These are phyloP conservation scores for Aspergillus brunneoviolaceus DNA, from an alignment of 2,329 filamentous ascomycete species.

Conservation along the genomic window DNA sequence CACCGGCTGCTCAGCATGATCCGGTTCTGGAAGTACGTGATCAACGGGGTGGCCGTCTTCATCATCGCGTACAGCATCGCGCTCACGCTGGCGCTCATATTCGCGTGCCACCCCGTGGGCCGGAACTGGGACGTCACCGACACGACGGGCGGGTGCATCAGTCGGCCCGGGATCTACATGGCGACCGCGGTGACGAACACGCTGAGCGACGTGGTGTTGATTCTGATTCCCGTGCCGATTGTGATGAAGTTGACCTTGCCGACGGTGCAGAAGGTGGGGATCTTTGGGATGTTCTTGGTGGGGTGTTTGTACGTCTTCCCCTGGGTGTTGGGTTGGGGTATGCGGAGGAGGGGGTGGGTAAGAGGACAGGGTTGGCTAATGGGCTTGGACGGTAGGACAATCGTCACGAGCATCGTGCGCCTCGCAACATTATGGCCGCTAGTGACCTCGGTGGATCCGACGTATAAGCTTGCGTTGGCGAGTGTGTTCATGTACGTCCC, in stretches of 20 bases:
- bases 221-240: conserved; percentile 21
- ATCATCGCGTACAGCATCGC: conserved; percentile 22
- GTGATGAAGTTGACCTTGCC: conserved; percentile 18
- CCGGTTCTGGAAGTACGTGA: conserved; percentile 10
- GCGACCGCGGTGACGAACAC: conserved; percentile 26
- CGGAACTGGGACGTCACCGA: conserved; percentile 21
- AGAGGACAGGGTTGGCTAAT: neutral
- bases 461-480: conserved; percentile 19
- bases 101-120: conserved; percentile 23
- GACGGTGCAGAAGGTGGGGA: conserved; percentile 17
- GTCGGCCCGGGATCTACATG: conserved; percentile 18
- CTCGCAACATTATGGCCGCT: conserved; percentile 25
- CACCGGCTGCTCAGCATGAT: conserved; percentile 21
- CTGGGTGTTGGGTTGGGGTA: too few relatives aligned
- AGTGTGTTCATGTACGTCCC: conserved; percentile 14
- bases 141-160: conserved; percentile 18
- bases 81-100: conserved; percentile 22
- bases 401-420: conserved; percentile 24
- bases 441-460: conserved; percentile 18
- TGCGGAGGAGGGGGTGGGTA: neutral
- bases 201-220: conserved; percentile 22
- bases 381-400: conserved; percentile 12
- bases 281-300: conserved; percentile 19
- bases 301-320: conserved; percentile 17
- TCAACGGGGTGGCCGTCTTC: conserved; percentile 18